A percentile compares a stretch with the other conserved stretches of the same genome.
Conservation (phyloP, 78 protist genomes). For the Dictyostelium firmibasis region DNA sequence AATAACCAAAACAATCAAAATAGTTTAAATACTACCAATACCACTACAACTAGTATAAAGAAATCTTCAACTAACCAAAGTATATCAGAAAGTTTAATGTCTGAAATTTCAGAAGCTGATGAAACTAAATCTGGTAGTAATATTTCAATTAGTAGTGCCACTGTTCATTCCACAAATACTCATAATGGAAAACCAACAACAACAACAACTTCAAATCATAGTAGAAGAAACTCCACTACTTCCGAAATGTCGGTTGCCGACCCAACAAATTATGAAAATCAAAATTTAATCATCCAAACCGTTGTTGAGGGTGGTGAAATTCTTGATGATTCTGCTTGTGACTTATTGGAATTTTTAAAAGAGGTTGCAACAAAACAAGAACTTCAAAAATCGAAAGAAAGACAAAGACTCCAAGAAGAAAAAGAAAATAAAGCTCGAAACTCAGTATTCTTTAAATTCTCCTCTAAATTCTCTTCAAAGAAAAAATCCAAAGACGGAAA, state of each 20-base stretch:
- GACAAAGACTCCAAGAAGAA: neutral
- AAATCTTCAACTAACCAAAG: constrained; percentile 7
- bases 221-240: neutral
- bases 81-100: neutral
- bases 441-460: constrained; percentile 5
- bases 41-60: neutral
- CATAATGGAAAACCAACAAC: neutral
- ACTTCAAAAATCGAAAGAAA: neutral
- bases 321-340: constrained; percentile 34
- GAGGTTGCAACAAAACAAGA: constrained; percentile 6
- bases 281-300: constrained; percentile 42
- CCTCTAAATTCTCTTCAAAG: neutral
- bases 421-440: neutral
- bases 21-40: neutral
- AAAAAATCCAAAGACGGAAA: neutral
- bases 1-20: neutral
- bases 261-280: constrained; percentile 1
- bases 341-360: constrained; percentile 32
- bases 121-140: neutral
- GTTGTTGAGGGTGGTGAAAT: constrained; percentile 46
- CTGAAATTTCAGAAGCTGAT: neutral
- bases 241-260: neutral
- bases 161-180: neutral
- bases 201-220: neutral
- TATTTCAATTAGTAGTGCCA: neutral